phyloP scores from a whole-genome alignment of 352 stramenopile species.

The Halophytophthora polymorphica region DNA sequence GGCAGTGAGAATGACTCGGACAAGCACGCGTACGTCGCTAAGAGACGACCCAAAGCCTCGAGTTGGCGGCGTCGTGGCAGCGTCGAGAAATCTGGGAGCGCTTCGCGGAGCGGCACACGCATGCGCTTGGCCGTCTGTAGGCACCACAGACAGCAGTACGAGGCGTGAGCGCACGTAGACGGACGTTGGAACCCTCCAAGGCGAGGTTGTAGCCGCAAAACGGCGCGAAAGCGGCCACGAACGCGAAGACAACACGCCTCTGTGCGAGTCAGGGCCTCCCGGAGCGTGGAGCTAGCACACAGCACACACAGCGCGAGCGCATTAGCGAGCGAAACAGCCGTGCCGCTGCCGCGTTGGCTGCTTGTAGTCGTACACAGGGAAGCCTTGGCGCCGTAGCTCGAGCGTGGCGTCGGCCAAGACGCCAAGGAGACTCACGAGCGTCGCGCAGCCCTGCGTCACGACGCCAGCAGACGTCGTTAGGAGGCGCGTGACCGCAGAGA shows the following conservation, averaged over 20 bases:
- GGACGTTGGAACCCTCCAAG: not conserved
- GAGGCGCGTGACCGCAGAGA: not conserved
- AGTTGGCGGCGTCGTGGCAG: constrained; percentile 9
- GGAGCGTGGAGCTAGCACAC: constrained; percentile 10
- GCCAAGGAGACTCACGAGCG: constrained; percentile 17
- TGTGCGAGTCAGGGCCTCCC: constrained; percentile 10
- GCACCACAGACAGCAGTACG: not conserved
- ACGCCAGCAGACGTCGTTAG: not conserved
- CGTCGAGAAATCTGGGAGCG: constrained; percentile 9
- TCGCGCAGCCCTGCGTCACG: constrained; percentile 17
- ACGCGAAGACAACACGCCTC: constrained; percentile 14
- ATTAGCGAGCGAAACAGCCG: not conserved
- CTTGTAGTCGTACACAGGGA: constrained; percentile 10
- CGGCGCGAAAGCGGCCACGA: not conserved
- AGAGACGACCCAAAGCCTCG: constrained; percentile 5
- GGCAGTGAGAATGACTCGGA: not conserved
- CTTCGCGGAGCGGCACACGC: constrained; percentile 16
- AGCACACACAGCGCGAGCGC: not conserved
- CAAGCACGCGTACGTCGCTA: constrained; percentile 5
- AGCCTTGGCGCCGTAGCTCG: constrained; percentile 11
- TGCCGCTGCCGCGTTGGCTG: not conserved
- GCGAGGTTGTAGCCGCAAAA: not conserved
- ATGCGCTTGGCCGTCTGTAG: constrained; percentile 20
- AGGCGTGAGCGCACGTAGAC: not conserved
- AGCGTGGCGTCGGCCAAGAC: constrained; percentile 15